Base-by-base conservation (phyloP, 148 eudicot species). In the Rheum nobile region DNA sequence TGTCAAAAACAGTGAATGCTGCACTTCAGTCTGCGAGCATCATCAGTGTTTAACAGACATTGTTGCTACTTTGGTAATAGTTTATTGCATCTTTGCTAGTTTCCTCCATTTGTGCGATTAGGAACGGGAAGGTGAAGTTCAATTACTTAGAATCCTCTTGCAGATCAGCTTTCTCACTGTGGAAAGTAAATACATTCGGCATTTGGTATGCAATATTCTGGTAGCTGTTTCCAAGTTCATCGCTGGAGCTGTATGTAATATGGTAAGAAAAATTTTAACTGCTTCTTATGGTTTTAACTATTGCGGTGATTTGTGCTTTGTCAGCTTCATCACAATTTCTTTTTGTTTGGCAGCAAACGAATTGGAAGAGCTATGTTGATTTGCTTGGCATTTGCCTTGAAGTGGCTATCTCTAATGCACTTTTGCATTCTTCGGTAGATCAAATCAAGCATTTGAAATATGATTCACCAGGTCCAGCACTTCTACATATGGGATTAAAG, bases 141-240 rank as follows among this genome's bases (percentile, higher is more conserved):
- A 6, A 65, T 11, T 24, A 22, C 34, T 48, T 22, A 21, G 26
- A 43, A 44, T 67, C 72, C 16, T 50, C 35, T 78, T 43, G 14
- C 87, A 95, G 98, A 72, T 85, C 59, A 68, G 59, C 68, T 72
- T 91, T 44, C 78, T 88, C 31, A 77, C 82, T 72, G 73, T 78
- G 21, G 55, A 86, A 71, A 84, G 74, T 78, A 88, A 55, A 74
- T 88, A 79, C 78, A 77, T 83, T 76, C 88, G 81, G 74, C 98
- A 91, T 75, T 70, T 84, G 46, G 85, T 77, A 4, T 84, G 86
- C 73, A 91, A 86, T 78, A 83, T 81, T 75, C 78, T 88, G 71
- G 76, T 91, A 70, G 89, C 74, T 63, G 79, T 88, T 72, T 80
- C 89, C 14, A 86, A 87, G 81, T 83, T 88, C 80, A 67, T 88